Conservation (phyloP, 1,284 basidiomycete species). For the Wallemia hederae region DNA sequence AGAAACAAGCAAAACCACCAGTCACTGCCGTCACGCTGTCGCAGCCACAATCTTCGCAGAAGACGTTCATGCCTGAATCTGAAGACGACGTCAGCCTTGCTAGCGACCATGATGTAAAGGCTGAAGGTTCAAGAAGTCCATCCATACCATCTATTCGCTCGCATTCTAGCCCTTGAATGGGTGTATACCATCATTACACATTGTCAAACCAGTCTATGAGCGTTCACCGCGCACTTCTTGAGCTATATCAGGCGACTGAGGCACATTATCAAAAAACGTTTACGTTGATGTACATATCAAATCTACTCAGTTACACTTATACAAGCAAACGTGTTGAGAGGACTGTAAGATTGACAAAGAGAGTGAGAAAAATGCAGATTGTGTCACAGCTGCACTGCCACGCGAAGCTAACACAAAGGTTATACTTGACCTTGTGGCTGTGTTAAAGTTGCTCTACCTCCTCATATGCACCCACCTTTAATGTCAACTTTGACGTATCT, state of each 20-base stretch:
- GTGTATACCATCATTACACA: too few relatives aligned
- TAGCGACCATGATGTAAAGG: neutral
- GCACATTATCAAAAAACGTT: too few relatives aligned
- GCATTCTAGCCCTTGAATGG: too few relatives aligned
- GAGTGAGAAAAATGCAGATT: neutral
- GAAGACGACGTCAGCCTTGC: neutral
- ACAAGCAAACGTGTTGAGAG: too few relatives aligned
- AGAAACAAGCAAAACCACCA: too few relatives aligned
- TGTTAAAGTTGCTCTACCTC: neutral
- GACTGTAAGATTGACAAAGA: neutral
- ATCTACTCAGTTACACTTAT: too few relatives aligned
- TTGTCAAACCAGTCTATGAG: too few relatives aligned
- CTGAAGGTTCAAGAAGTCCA: neutral
- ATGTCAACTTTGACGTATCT: neutral
- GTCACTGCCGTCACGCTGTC: too few relatives aligned
- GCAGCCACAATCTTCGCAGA: too few relatives aligned
- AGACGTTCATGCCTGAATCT: neutral
- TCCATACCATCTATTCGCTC: neutral
- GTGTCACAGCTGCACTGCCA: neutral
- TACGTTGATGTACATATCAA: too few relatives aligned
- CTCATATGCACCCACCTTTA: neutral
- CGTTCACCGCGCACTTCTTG: too few relatives aligned
- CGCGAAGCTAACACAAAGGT: neutral
- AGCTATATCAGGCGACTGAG: too few relatives aligned
- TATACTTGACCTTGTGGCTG: neutral